Evolutionary conservation across 306 rosid genomes (phyloP).

Genomic region (Lablab purpureus): DNA sequence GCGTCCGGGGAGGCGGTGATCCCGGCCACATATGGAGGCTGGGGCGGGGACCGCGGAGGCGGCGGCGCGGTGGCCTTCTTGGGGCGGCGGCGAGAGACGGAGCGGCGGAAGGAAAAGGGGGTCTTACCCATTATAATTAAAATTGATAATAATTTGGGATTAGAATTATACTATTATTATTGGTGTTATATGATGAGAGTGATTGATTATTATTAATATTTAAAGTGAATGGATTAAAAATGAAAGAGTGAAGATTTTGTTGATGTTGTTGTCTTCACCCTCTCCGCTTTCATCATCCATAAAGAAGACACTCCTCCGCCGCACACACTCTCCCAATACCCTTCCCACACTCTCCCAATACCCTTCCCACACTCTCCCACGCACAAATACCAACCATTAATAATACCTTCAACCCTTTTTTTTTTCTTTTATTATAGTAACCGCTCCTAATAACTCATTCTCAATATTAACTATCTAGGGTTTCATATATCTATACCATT

Average conservation of each 20-base stretch:
- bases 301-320: conserved; percentile 4
- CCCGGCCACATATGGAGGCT: conserved; percentile 16
- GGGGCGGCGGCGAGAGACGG: conserved; percentile 65
- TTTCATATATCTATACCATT: too few relatives aligned
- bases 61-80: conserved; percentile 52
- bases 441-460: too few relatives aligned
- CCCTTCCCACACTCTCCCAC: too few relatives aligned
- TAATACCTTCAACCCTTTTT: too few relatives aligned
- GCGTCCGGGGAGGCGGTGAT: conserved; percentile 35
- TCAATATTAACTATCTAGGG: too few relatives aligned
- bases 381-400: too few relatives aligned
- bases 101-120: conserved; percentile 72
- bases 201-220: too few relatives aligned
- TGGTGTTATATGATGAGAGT: too few relatives aligned
- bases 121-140: conserved; percentile 61
- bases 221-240: neutral
- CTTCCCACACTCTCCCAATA: too few relatives aligned
- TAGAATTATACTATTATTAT: neutral
- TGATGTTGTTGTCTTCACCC: neutral
- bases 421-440: too few relatives aligned
- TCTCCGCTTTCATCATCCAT: conserved; percentile 49
- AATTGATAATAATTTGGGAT: neutral
- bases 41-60: conserved; percentile 1
- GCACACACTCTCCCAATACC: neutral
- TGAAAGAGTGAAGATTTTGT: neutral